Conservation (phyloP, 345 rosid genomes). For the Reutealis trisperma region DNA sequence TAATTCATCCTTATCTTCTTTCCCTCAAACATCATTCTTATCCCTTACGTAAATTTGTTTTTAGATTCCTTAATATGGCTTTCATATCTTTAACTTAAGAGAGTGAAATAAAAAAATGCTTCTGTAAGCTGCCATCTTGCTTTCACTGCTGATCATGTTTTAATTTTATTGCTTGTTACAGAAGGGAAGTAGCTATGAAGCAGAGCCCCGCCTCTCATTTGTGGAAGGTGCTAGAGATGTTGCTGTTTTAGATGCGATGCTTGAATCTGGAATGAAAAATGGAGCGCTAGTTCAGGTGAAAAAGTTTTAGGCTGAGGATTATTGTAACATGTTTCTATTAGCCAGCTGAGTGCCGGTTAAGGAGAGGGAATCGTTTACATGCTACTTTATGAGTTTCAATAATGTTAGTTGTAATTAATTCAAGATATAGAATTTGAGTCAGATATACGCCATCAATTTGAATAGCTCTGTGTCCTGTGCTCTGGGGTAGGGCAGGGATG, state of each 20-base stretch:
- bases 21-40: not conserved
- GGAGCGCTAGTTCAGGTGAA: conserved; percentile 65
- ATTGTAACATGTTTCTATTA: not conserved
- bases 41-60: not conserved
- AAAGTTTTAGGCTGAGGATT: conserved; percentile 40
- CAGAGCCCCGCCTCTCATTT: conserved; percentile 70
- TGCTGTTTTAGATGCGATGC: conserved; percentile 90
- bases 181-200: conserved; percentile 48
- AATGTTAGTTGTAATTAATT: not conserved
- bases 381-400: not conserved
- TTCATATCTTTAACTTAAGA: not conserved
- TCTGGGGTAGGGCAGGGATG: not conserved
- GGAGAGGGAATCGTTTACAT: too few species aligned
- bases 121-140: too few species aligned
- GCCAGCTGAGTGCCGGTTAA: not conserved
- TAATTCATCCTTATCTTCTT: not conserved
- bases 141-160: not conserved
- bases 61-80: not conserved
- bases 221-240: conserved; percentile 92
- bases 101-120: not conserved
- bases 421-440: not conserved
- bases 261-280: conserved; percentile 70
- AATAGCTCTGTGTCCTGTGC: not conserved
- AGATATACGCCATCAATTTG: not conserved
- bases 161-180: conserved; percentile 32